Evolutionary conservation across 371 early-diverging fungal genomes (phyloP).

Genomic region (Mortierella sp.): DNA sequence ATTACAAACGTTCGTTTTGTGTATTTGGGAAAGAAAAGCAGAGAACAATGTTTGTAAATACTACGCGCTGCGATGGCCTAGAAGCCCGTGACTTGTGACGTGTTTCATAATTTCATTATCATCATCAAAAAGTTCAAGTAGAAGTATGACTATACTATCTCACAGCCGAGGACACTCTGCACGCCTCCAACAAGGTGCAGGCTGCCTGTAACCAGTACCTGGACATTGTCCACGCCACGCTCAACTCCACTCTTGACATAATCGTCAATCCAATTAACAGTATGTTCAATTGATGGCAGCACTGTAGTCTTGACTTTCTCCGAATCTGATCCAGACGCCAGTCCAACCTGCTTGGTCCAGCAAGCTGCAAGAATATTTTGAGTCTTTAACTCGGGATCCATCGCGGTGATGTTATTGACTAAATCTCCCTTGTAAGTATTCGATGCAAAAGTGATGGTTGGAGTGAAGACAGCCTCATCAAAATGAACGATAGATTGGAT

Average conservation of each 20-base stretch:
- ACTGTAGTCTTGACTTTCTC: slow-evolving; percentile 56
- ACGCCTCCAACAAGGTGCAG: slow-evolving; percentile 93
- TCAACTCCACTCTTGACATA: slow-evolving; percentile 42
- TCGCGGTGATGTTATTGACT: slow-evolving; percentile 72
- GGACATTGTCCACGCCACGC: slow-evolving; percentile 45
- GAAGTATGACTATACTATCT: slow-evolving; percentile 11
- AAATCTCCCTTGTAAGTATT: slow-evolving; percentile 63
- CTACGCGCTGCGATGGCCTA: not conserved
- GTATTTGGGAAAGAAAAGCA: not conserved
- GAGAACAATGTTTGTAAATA: not conserved
- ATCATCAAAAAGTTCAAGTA: too few species aligned
- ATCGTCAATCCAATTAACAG: slow-evolving; percentile 74
- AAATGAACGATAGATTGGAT: slow-evolving; percentile 63
- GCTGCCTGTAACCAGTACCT: slow-evolving; percentile 94
- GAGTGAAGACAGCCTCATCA: slow-evolving; percentile 80
- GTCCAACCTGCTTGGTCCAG: slow-evolving; percentile 32
- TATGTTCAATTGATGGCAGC: slow-evolving; percentile 76
- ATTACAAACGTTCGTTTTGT: not conserved
- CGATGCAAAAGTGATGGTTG: slow-evolving; percentile 73
- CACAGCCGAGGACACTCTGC: slow-evolving; percentile 72
- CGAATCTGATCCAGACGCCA: slow-evolving; percentile 14
- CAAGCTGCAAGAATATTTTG: slow-evolving; percentile 39
- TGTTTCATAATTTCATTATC: too few species aligned
- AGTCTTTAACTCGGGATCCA: slow-evolving; percentile 66
- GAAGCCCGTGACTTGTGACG: not conserved